Percentiles rank a stretch among this genome's conserved stretches.
These are phyloP conservation scores for Ceratocystis diversiconidia DNA, from an alignment of 2,329 filamentous ascomycete genomes.

Conservation along the genomic window DNA sequence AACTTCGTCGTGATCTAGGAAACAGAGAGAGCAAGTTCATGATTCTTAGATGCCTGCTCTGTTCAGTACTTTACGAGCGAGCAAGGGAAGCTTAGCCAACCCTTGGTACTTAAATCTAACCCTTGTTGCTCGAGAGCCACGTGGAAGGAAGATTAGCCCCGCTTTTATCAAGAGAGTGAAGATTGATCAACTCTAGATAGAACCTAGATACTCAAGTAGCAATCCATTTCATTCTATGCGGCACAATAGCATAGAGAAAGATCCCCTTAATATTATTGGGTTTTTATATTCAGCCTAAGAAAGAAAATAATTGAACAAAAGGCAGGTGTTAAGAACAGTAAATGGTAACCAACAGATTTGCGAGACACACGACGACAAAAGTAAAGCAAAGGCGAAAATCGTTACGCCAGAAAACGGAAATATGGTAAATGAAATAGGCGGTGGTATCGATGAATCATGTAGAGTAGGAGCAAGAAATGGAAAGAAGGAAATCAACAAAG, in stretches of 20 bases:
- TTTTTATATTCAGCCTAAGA: neutral
- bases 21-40: neutral
- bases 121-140: neutral
- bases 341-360: conserved; percentile 3
- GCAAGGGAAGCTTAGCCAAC: neutral
- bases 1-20: neutral
- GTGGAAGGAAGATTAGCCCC: neutral
- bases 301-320: neutral
- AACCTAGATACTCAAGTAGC: too few species aligned
- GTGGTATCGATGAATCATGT: conserved; percentile 11
- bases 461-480: neutral
- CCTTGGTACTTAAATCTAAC: neutral
- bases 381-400: neutral
- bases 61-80: neutral
- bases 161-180: neutral
- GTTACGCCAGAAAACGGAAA: neutral
- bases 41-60: neutral
- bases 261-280: neutral
- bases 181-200: too few species aligned
- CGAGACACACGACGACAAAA: neutral
- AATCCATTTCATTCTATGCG: too few species aligned
- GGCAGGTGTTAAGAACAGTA: neutral
- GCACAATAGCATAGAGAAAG: too few species aligned
- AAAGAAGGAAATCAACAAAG: neutral
- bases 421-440: conserved; percentile 2